Percentiles rank a stretch among this genome's conserved stretches.
phyloP scores from a whole-genome alignment of 345 rosid genomes.

The Schrenkiella parvula region DNA sequence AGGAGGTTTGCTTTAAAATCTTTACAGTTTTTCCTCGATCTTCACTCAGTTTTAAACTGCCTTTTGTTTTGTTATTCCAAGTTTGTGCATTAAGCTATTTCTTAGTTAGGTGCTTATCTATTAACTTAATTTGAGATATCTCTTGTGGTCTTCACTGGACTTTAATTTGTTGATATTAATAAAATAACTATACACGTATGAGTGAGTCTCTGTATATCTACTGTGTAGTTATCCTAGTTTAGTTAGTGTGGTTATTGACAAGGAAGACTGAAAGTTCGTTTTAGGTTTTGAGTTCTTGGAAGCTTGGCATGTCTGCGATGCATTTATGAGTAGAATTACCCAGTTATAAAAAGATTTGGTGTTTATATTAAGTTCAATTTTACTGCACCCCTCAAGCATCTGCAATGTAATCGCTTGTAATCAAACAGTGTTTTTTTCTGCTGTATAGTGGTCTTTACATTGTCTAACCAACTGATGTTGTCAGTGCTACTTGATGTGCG shows the following conservation, averaged over 20 bases:
- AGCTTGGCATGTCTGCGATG: not conserved
- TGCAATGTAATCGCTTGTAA: not conserved
- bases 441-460: not conserved
- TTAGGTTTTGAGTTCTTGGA: not conserved
- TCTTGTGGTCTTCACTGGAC: not conserved
- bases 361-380: not conserved
- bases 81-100: not conserved
- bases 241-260: not conserved
- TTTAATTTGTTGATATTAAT: not conserved
- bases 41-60: not conserved
- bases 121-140: not conserved
- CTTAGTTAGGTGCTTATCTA: not conserved
- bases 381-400: not conserved
- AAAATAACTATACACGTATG: not conserved
- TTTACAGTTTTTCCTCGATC: not conserved
- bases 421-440: not conserved
- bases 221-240: not conserved
- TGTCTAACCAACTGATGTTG: not conserved
- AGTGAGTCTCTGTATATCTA: not conserved
- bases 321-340: not conserved
- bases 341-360: not conserved
- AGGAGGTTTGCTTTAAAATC: slow-evolving; percentile 58
- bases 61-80: not conserved
- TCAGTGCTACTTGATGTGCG: not conserved
- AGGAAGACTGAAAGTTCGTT: not conserved